Conservation (phyloP, 2,329 filamentous ascomycete species). For the Pyrenochaeta sp. region DNA sequence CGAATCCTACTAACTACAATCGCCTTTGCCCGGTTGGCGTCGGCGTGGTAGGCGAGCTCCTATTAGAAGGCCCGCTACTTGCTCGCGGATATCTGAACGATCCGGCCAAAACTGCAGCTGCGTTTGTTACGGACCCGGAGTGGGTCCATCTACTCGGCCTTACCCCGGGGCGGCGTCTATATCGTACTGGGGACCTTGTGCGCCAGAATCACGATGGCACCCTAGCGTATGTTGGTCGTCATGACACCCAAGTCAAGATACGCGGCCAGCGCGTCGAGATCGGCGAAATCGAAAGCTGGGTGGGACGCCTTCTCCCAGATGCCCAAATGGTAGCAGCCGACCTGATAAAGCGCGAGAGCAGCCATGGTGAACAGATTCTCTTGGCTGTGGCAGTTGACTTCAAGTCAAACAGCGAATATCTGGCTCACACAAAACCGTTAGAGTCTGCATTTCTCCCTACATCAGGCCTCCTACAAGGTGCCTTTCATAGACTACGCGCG, state of each 20-base stretch:
- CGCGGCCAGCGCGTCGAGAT: constrained; percentile 32
- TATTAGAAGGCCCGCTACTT: neutral
- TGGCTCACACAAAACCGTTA: too few species aligned
- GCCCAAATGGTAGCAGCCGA: too few species aligned
- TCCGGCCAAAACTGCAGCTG: neutral
- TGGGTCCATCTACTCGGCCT: neutral
- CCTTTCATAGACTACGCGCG: too few species aligned
- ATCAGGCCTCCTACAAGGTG: too few species aligned
- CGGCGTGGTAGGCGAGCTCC: neutral
- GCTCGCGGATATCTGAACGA: neutral
- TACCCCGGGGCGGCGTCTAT: neutral
- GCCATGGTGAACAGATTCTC: too few species aligned
- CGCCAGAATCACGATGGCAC: constrained; percentile 19
- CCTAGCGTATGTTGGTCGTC: constrained; percentile 20
- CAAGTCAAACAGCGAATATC: too few species aligned
- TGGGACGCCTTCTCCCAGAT: constrained; percentile 3
- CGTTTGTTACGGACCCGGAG: neutral
- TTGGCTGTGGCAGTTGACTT: too few species aligned
- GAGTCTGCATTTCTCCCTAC: too few species aligned
- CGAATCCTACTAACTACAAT: neutral
- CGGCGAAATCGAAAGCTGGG: constrained; percentile 24
- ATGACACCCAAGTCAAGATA: constrained; percentile 31
- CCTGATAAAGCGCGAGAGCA: too few species aligned
- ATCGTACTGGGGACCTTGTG: neutral
- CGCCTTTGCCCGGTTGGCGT: neutral